phyloP scores from a whole-genome alignment of 345 rosid genomes.

The Triadica sebifera region DNA sequence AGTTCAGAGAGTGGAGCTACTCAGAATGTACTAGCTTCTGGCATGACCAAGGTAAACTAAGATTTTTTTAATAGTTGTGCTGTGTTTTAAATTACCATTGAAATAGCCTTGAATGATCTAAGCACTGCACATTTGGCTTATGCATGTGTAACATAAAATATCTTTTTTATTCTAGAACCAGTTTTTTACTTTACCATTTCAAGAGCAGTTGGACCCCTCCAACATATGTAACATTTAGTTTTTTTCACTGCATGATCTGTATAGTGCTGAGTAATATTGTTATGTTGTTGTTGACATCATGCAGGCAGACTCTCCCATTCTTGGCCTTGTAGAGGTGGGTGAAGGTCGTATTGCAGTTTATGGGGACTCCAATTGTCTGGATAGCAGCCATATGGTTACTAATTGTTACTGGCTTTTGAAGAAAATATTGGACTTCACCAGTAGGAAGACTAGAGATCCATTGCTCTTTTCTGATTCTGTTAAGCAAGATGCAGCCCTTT shows the following conservation, averaged over 20 bases:
- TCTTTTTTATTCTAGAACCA: not conserved
- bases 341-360: constrained; percentile 84
- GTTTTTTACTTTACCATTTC: not conserved
- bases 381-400: constrained; percentile 98
- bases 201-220: not conserved
- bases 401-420: constrained; percentile 91
- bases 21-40: constrained; percentile 63
- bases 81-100: not conserved
- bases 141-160: not conserved
- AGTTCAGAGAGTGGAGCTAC: constrained; percentile 98
- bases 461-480: constrained; percentile 61
- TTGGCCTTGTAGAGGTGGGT: constrained; percentile 72
- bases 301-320: constrained; percentile 87
- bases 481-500: constrained; percentile 51
- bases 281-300: not conserved
- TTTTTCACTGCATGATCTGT: constrained; percentile 1
- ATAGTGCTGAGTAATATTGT: not conserved
- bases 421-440: constrained; percentile 80
- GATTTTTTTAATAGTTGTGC: not conserved
- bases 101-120: not conserved
- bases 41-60: constrained; percentile 48
- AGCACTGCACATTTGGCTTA: not conserved
- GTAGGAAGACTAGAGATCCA: constrained; percentile 63
- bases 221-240: not conserved
- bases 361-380: constrained; percentile 96